A percentile compares a stretch with the other conserved stretches of the same genome.
Evolutionary conservation across 768 basidiomycete species (phyloP).

Genomic region (Mycena maculata): DNA sequence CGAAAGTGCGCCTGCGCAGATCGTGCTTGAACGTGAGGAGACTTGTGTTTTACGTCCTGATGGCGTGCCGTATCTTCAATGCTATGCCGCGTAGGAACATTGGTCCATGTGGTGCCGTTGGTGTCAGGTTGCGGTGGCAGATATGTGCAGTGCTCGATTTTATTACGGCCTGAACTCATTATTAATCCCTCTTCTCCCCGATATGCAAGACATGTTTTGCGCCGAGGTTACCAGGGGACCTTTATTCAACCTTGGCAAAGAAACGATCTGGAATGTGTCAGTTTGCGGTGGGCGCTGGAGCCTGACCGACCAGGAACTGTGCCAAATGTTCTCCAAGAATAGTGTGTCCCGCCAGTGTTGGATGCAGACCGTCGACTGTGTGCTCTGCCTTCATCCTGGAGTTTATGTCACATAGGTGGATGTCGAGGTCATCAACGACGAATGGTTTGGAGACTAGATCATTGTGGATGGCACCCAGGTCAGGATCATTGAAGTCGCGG

Average conservation of each 20-base stretch:
- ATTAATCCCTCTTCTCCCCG: too few relatives aligned
- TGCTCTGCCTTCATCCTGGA: slow-evolving; percentile 7
- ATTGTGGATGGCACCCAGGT: not conserved
- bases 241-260: not conserved
- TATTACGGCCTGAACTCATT: too few relatives aligned
- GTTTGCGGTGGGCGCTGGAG: not conserved
- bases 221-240: too few relatives aligned
- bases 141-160: too few relatives aligned
- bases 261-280: not conserved
- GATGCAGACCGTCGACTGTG: slow-evolving; percentile 28
- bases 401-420: not conserved
- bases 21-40: too few relatives aligned
- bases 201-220: too few relatives aligned
- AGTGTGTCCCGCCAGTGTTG: slow-evolving; percentile 10
- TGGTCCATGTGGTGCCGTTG: too few relatives aligned
- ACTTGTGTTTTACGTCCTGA: too few relatives aligned
- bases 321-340: slow-evolving; percentile 15
- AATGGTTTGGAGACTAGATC: slow-evolving; percentile 1
- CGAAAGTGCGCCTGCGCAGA: too few relatives aligned
- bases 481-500: slow-evolving; percentile 25
- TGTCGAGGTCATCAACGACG: not conserved
- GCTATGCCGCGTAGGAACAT: too few relatives aligned
- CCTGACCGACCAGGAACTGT: not conserved
- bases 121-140: too few relatives aligned
- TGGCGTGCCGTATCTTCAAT: too few relatives aligned